Evolutionary conservation across 768 basidiomycete species (phyloP), one percentile per base, ranked within the genome.

Genomic region (Imleria badia): DNA sequence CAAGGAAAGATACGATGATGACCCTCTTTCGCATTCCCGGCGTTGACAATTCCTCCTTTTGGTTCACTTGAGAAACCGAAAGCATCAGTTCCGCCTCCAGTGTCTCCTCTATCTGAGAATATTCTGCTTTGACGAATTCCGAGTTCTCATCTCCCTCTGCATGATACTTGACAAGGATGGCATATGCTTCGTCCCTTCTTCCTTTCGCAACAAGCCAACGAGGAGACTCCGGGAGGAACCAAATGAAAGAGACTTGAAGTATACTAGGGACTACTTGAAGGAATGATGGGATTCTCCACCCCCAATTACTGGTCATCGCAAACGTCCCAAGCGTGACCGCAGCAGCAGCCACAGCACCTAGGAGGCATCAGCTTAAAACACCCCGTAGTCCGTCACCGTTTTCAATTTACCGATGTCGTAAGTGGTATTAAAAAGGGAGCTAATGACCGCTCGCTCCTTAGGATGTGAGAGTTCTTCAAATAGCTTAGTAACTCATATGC

Each of bases 251-350:
- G 38, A 87, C 63, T 56, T 87, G 85, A 22, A 85, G 67, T 14
- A 74, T 29, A 54, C 78, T 78, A 1, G 85, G 85, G 1, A 76
- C 62, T 33, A 81, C 59, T 66, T 87, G 85, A 10, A 86, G 74
- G 20, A 84, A 81, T 2, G 63, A 65, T 0, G 84, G 85, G 20
- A 86, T 83, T 17, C 85, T 76, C 85, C 85, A 86, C 13, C 80
- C 82, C 84, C 83, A 85, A 61, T 81, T 77, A 45, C 60, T 78
- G 0, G 59, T 51, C 76, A 87, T 83, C 9, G 71, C 53, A 73
- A 87, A 88, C 0, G 87, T 87, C 7, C 83, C 81, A 38, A 86
- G 80, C 0, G 86, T 89, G 30, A 55, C 51, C 7, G 77, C 81
- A 10, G 83, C 82, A 6, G 83, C 82, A 10, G 29, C 23, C 9